phyloP scores from a whole-genome alignment of 306 rosid species.

The Citrullus colocynthis region DNA sequence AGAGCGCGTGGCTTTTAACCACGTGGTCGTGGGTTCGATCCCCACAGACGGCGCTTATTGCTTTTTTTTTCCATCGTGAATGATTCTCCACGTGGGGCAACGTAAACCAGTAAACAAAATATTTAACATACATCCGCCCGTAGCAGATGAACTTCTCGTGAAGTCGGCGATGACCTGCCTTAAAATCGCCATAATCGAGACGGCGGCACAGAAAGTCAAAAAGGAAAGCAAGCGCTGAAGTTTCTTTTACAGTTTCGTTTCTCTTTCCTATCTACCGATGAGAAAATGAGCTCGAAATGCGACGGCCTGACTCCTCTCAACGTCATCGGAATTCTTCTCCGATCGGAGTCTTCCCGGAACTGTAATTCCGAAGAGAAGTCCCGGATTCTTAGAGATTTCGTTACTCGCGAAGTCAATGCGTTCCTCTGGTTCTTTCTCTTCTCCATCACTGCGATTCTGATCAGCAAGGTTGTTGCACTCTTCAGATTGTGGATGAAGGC shows the following conservation, averaged over 20 bases:
- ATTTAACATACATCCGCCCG: background rate
- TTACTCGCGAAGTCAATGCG: constrained; percentile 57
- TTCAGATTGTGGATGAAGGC: constrained; percentile 37
- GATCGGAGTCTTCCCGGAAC: constrained; percentile 8
- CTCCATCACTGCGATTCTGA: constrained; percentile 30
- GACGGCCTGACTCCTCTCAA: constrained; percentile 11
- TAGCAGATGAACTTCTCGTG: background rate
- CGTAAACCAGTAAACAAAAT: background rate
- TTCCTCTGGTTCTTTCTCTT: constrained; percentile 52
- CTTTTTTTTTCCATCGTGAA: too few relatives aligned
- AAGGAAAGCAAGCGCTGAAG: background rate
- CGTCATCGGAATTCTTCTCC: constrained; percentile 27
- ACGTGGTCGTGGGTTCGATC: constrained; percentile 9
- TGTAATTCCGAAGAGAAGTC: constrained; percentile 10
- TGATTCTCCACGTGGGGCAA: background rate
- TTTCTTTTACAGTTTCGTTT: background rate
- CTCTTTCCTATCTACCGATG: constrained; percentile 7
- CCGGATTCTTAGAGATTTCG: constrained; percentile 33
- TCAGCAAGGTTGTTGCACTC: constrained; percentile 21
- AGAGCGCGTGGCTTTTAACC: constrained; percentile 7
- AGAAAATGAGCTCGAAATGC: constrained; percentile 32
- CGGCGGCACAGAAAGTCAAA: background rate
- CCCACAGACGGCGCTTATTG: background rate
- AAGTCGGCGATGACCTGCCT: background rate
- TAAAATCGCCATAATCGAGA: background rate